Percentiles rank a stretch among this genome's conserved stretches.
These are phyloP conservation scores for Waltergamsia citrina DNA, from an alignment of 2,329 filamentous ascomycete species.

Conservation along the genomic window DNA sequence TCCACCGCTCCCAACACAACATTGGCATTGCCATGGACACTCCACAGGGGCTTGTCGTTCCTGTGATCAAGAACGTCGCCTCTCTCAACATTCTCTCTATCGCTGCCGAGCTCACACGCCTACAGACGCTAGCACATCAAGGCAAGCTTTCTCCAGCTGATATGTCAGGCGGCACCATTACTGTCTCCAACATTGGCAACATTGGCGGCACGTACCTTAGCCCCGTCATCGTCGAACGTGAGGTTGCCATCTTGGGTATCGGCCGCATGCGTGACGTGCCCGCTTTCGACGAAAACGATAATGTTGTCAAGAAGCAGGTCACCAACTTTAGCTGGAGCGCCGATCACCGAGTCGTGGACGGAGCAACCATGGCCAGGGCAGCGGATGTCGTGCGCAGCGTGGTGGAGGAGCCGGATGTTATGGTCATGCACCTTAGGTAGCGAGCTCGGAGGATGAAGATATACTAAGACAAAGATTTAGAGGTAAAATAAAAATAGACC, in stretches of 20 bases:
- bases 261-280: conserved; percentile 74
- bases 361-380: conserved; percentile 86
- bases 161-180: conserved; percentile 81
- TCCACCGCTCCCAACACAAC: conserved; percentile 80
- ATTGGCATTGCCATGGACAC: conserved; percentile 96
- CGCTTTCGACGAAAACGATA: conserved; percentile 55
- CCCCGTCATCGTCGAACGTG: conserved; percentile 81
- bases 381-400: conserved; percentile 70
- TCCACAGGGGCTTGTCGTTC: conserved; percentile 77
- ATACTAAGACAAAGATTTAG: conserved; percentile 1
- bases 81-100: conserved; percentile 68
- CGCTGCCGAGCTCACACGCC: conserved; percentile 62
- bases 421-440: conserved; percentile 76
- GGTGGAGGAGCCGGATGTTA: conserved; percentile 77
- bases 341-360: conserved; percentile 89
- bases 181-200: conserved; percentile 91
- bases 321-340: conserved; percentile 95
- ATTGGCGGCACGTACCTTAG: conserved; percentile 89
- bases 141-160: conserved; percentile 69
- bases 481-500: neutral
- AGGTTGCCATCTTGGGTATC: conserved; percentile 86
- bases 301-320: conserved; percentile 66
- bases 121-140: conserved; percentile 63
- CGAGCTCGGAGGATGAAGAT: neutral
- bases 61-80: conserved; percentile 80